Conservation (phyloP, 805 yeast genomes). For the Geotrichum ghanense region DNA sequence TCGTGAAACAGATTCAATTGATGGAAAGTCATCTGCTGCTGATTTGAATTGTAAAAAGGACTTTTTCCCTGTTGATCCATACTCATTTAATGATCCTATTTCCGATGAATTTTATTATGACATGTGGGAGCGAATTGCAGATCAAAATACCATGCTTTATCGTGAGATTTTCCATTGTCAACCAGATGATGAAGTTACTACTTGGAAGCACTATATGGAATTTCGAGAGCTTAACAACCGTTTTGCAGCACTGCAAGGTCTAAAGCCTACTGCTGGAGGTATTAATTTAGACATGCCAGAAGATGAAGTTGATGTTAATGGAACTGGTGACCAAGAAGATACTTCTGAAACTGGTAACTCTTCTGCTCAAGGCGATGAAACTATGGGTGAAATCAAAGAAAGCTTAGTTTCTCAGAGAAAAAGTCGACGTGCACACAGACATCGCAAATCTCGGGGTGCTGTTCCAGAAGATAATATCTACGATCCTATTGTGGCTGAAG, state of each 20-base stretch:
- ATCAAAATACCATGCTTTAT: constrained; percentile 70
- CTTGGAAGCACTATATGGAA: constrained; percentile 83
- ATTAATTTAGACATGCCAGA: constrained; percentile 37
- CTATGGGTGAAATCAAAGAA: background rate
- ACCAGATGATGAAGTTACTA: constrained; percentile 83
- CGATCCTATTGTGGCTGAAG: constrained; percentile 68
- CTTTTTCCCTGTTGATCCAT: constrained; percentile 61
- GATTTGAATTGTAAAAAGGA: constrained; percentile 15
- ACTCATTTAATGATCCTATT: constrained; percentile 78
- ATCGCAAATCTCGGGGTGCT: constrained; percentile 17
- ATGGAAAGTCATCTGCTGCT: constrained; percentile 9
- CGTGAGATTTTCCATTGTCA: constrained; percentile 85
- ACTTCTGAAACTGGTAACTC: background rate
- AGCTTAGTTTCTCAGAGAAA: background rate
- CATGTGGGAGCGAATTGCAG: constrained; percentile 68
- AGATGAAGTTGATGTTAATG: background rate
- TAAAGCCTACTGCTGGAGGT: constrained; percentile 32
- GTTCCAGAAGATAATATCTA: constrained; percentile 34
- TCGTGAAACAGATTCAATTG: constrained; percentile 5
- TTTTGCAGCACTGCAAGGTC: constrained; percentile 23
- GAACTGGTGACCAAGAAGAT: background rate
- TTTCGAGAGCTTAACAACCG: constrained; percentile 32
- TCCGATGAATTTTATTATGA: constrained; percentile 75
- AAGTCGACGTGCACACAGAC: constrained; percentile 1
- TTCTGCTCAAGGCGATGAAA: constrained; percentile 1